Base-by-base conservation (phyloP, 2,329 filamentous ascomycete genomes). In the Ilyonectria mors-panacis region DNA sequence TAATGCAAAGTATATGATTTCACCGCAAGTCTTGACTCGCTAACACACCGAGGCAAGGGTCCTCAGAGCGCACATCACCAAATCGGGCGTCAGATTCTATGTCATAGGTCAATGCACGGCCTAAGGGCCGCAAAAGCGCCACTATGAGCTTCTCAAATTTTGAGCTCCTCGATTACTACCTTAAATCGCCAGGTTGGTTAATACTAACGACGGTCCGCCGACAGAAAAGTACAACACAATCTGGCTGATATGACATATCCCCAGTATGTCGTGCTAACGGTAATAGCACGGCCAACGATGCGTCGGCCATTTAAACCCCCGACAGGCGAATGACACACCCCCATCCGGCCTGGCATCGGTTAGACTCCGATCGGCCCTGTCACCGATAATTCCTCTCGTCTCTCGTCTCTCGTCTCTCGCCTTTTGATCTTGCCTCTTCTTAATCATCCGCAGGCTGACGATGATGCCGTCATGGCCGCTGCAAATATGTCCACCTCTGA, bases 241-340 rank as follows among this genome's bases (percentile, higher is more conserved):
- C 30, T 33, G 30, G 30, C 30, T 58, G 61, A 55, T 55, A 63
- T 28, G 7, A 56, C 15, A 30, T 21, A 15, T 30, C 19, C 6
- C 17, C 48, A 21, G 15, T 17, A 69, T 66, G 63, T 54, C 57
- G 57, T 64, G 55, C 65, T 63, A 28, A 35, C 73, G 71, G 73
- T 65, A 75, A 75, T 75, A 75, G 65, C 39, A 26, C 73, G 73
- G 73, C 21, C 45, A 47, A 51, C 30, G 39, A 23, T 50, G 26
- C 58, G n/a, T 37, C 59, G 59, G 51, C 59, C 64, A 59, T 68
- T 42, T 13, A 39, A 69, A 63, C 59, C 50, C 66, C 30, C 45
- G 45, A 33, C 47, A 47, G 47, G 44, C 63, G 63, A 57, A 62
- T 56, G 60, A 42, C 35, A n/a, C 54, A 15, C 45, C 42, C 39